phyloP scores from a whole-genome alignment of 1,284 basidiomycete species.

The Boletus calvinii region DNA sequence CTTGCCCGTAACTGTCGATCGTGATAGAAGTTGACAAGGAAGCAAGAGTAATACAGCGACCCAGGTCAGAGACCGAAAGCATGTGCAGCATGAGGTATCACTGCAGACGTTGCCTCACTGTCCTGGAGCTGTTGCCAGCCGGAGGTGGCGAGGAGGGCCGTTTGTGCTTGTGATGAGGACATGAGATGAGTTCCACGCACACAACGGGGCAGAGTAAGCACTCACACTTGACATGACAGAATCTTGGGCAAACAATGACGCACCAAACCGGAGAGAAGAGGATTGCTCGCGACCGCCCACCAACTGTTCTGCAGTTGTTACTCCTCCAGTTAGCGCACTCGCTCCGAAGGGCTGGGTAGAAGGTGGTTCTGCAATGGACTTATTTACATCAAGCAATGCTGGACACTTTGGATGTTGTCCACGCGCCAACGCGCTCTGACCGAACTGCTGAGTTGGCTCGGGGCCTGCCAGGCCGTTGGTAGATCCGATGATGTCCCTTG shows the following conservation, averaged over 20 bases:
- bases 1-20: background rate
- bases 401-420: constrained; percentile 4
- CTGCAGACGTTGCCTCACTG: constrained; percentile 16
- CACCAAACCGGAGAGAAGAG: background rate
- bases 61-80: background rate
- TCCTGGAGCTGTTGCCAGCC: background rate
- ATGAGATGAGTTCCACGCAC: constrained; percentile 4
- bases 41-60: background rate
- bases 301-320: background rate
- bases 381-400: background rate
- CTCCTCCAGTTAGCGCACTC: constrained; percentile 33
- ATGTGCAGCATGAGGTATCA: constrained; percentile 5
- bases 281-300: background rate
- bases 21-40: background rate
- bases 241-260: constrained; percentile 24
- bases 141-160: constrained; percentile 13
- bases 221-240: constrained; percentile 17
- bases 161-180: constrained; percentile 15
- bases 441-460: constrained; percentile 35
- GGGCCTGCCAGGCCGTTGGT: constrained; percentile 2
- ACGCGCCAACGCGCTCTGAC: constrained; percentile 23
- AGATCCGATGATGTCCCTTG: constrained; percentile 45
- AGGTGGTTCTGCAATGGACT: constrained; percentile 9
- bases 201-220: background rate
- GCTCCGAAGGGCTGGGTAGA: constrained; percentile 45